Conservation (phyloP, 257 asterid genomes). For the Capsicum baccatum region DNA sequence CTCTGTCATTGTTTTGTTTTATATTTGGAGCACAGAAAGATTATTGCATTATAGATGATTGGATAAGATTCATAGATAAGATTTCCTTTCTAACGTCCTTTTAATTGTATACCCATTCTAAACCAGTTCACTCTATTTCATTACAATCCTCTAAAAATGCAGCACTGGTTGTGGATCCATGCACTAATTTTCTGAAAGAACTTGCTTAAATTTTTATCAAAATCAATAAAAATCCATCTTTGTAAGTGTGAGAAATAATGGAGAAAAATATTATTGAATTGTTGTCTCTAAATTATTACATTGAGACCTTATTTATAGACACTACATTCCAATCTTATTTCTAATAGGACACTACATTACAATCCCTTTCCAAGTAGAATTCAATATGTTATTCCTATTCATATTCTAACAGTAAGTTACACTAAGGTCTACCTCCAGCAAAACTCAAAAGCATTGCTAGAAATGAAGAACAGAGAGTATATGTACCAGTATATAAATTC, state of each 20-base stretch:
- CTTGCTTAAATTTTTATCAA: background rate
- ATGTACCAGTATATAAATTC: conserved; percentile 72
- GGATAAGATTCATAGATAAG: background rate
- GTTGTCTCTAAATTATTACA: no score
- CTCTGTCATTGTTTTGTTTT: background rate
- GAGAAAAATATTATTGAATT: no score
- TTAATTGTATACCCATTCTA: background rate
- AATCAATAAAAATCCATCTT: background rate
- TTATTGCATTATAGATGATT: background rate
- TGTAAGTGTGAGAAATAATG: background rate
- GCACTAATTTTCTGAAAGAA: conserved; percentile 10
- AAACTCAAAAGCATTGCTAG: conserved; percentile 13
- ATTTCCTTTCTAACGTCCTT: background rate
- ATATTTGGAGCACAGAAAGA: background rate
- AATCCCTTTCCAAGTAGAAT: no score
- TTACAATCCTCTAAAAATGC: background rate
- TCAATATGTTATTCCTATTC: no score
- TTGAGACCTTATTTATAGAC: no score
- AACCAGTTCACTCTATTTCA: background rate
- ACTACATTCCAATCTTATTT: no score
- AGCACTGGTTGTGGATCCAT: background rate
- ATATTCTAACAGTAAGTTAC: background rate
- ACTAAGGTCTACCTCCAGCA: background rate
- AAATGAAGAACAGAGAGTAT: conserved; percentile 26
- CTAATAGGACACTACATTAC: no score